Base-by-base conservation (phyloP, 202 grass and related monocot genomes). In the Alloteropsis angusta region DNA sequence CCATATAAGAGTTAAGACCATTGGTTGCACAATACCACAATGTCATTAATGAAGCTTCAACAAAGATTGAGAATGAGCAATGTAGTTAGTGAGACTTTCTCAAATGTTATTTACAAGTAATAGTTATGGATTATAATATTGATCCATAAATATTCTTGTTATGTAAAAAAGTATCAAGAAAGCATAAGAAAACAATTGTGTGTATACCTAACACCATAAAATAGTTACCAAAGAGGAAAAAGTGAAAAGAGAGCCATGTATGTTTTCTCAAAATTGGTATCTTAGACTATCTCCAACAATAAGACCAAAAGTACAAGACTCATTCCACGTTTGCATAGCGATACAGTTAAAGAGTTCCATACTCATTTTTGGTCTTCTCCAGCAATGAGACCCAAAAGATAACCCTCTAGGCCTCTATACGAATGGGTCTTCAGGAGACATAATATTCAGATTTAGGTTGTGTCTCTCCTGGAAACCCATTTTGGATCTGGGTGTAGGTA, bases 121-220 rank as follows among this genome's bases (percentile, higher is more conserved):
- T 18, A 47, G 22, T 62, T 71, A 71, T 62, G 23, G 61, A 42
- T 61, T 5, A 63, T 70, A 18, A 1, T 35, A 41, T 30, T 78
- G 45, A 3, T 48, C 60, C 45, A 21, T 25, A 55, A 48, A 41
- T 45, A 36, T 25, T 48, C 9, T 0, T 75, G 58, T 60, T 7
- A 16, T 32, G 49, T 6, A 47, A 26, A 39, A 48, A 57, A n/a
- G 0, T 74, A 1, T 41, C 21, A 59, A 30, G 28, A 30, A 35
- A 79, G 57, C 38, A 72, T 34, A 54, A 65, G 26, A 23, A 85
- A 79, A 56, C 47, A 79, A 79, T 59, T 64, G 21, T 47, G 16
- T 47, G 18, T 38, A 71, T 79, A 45, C 14, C 23, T 28, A 52
- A 66, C 26, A 64, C n/a, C 41, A 68, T 30, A 15, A 67, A 52